These are phyloP conservation scores for Mycena kentingensis DNA, from an alignment of 768 basidiomycete species.

Conservation along the genomic window DNA sequence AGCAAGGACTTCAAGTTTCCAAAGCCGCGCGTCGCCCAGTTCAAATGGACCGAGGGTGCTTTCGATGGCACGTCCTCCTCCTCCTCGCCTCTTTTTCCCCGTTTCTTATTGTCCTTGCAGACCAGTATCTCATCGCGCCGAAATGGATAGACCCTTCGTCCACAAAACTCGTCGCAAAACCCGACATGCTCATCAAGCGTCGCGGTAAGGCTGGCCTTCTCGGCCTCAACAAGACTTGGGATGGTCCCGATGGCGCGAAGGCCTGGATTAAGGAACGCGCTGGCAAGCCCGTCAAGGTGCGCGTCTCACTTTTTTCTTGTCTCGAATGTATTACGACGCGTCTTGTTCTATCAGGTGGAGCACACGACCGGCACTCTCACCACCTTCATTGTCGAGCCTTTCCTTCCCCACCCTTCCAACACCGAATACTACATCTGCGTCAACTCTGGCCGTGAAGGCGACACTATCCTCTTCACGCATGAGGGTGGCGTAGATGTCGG, in stretches of 20 bases:
- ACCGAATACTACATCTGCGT: constrained; percentile 99
- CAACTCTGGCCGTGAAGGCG: constrained; percentile 91
- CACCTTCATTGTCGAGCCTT: constrained; percentile 99
- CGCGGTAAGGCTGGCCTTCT: constrained; percentile 98
- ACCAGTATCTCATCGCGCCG: constrained; percentile 21
- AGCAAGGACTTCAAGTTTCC: constrained; percentile 23
- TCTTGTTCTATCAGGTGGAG: constrained; percentile 66
- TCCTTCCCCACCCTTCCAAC: constrained; percentile 91
- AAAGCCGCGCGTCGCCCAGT: constrained; percentile 53
- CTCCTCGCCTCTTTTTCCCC: not conserved
- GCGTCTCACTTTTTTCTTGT: constrained; percentile 29
- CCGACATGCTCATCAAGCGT: constrained; percentile 99
- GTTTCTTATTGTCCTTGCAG: not conserved
- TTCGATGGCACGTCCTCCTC: not conserved
- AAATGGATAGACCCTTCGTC: constrained; percentile 18
- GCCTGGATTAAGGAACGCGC: constrained; percentile 86
- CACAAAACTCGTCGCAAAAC: constrained; percentile 87
- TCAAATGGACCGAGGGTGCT: constrained; percentile 42
- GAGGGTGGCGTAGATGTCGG: constrained; percentile 99
- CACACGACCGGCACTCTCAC: constrained; percentile 91
- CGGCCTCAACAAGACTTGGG: constrained; percentile 90
- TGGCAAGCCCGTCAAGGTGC: constrained; percentile 88
- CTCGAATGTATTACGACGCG: constrained; percentile 13
- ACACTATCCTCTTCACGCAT: constrained; percentile 97
- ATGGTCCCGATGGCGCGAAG: constrained; percentile 80